Percentiles rank a stretch among this genome's conserved stretches.
Conservation (phyloP, 1,139 yeast species). For the Kodamaea ohmeri region DNA sequence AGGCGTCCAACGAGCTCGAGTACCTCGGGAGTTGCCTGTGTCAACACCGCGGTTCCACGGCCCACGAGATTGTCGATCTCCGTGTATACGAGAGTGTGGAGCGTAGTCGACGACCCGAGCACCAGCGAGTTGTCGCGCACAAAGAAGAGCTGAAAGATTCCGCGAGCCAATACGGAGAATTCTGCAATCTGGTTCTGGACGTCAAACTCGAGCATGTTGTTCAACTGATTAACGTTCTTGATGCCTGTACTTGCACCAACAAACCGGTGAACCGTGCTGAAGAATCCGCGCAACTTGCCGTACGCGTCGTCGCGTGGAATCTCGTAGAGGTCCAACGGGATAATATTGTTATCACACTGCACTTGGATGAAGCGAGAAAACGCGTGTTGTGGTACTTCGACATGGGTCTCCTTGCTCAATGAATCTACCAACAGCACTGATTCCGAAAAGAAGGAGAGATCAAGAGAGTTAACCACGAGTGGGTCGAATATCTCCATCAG, state of each 20-base stretch:
- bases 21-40: conserved; percentile 14
- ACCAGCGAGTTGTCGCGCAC: conserved; percentile 60
- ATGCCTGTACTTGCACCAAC: conserved; percentile 23
- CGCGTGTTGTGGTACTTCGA: conserved; percentile 28
- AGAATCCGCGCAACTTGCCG: conserved; percentile 32
- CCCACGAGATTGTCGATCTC: conserved; percentile 29
- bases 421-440: conserved; percentile 17
- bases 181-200: conserved; percentile 27
- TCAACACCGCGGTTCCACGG: conserved; percentile 18
- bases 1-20: conserved; percentile 28
- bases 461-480: conserved; percentile 2
- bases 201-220: conserved; percentile 33
- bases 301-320: conserved; percentile 27
- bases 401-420: conserved; percentile 11
- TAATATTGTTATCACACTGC: conserved; percentile 55
- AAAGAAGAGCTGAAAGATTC: conserved; percentile 57
- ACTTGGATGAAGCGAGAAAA: conserved; percentile 51
- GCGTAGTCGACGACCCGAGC: conserved; percentile 24
- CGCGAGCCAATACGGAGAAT: conserved; percentile 56
- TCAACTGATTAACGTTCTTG: conserved; percentile 32
- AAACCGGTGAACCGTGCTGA: conserved; percentile 30
- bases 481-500: conserved; percentile 14
- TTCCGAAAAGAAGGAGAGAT: conserved; percentile 11
- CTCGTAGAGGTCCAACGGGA: conserved; percentile 45
- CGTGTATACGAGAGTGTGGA: conserved; percentile 20